Evolutionary conservation across 2,329 filamentous ascomycete genomes (phyloP).

Genomic region (Metarhizium rileyi): DNA sequence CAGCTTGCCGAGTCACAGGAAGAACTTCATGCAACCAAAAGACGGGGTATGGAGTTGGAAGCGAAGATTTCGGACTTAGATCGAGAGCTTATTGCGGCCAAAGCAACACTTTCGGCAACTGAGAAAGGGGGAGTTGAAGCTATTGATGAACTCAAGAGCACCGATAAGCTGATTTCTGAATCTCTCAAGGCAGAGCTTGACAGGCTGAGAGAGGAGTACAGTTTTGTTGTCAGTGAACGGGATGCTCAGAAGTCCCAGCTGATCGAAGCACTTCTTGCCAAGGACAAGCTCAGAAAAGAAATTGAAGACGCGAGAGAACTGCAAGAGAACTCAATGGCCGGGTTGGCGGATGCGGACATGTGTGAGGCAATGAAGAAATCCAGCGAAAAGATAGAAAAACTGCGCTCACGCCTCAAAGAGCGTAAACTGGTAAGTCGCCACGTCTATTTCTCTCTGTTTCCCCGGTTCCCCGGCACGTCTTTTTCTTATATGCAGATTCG

Average conservation of each 20-base stretch:
- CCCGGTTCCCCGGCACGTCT: neutral
- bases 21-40: constrained; percentile 38
- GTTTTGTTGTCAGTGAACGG: constrained; percentile 38
- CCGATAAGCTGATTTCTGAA: constrained; percentile 47
- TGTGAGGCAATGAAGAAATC: constrained; percentile 30
- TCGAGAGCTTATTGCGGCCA: constrained; percentile 43
- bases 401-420: constrained; percentile 43
- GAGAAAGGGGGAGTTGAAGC: constrained; percentile 44
- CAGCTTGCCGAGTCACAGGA: constrained; percentile 33
- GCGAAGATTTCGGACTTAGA: constrained; percentile 41
- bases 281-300: constrained; percentile 49
- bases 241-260: constrained; percentile 51
- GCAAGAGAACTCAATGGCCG: constrained; percentile 25
- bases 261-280: constrained; percentile 48
- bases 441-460: neutral
- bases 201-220: constrained; percentile 41
- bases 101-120: constrained; percentile 44
- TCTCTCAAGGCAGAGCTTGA: constrained; percentile 51
- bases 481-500: neutral
- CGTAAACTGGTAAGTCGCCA: constrained; percentile 46
- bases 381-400: constrained; percentile 47
- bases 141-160: constrained; percentile 47
- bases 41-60: constrained; percentile 33
- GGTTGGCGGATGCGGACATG: constrained; percentile 24
- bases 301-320: constrained; percentile 36